Percentiles rank a stretch among this genome's conserved stretches.
Conservation (phyloP, 768 basidiomycete genomes). For the Amanita thiersii region DNA sequence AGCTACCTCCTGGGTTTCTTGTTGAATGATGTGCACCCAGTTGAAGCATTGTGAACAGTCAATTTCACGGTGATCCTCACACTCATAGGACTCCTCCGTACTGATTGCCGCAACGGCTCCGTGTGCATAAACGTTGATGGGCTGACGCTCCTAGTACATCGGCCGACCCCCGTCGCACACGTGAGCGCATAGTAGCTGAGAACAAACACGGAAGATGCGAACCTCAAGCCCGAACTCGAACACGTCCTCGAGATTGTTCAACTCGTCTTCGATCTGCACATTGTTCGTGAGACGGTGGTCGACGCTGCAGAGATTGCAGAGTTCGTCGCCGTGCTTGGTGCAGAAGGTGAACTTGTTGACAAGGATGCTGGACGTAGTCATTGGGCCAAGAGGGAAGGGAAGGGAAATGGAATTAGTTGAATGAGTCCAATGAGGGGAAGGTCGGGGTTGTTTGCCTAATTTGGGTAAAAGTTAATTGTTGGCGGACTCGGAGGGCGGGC, state of each 20-base stretch:
- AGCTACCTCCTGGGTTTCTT: slow-evolving; percentile 16
- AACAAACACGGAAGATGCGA: not conserved
- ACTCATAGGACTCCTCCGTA: slow-evolving; percentile 15
- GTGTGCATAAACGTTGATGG: slow-evolving; percentile 10
- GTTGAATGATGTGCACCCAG: slow-evolving; percentile 23
- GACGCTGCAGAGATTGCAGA: slow-evolving; percentile 11
- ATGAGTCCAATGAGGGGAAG: too few species aligned
- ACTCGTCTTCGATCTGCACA: slow-evolving; percentile 5
- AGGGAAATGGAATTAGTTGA: too few species aligned
- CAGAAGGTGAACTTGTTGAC: slow-evolving; percentile 14
- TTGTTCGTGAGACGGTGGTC: slow-evolving; percentile 15
- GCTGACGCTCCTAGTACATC: slow-evolving; percentile 10
- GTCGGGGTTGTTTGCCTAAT: too few species aligned
- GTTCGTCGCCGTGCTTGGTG: slow-evolving; percentile 14
- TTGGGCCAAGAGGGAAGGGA: too few species aligned
- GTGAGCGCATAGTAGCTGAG: too few species aligned
- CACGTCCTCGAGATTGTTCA: slow-evolving; percentile 5
- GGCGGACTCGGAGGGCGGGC: too few species aligned
- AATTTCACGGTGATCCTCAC: slow-evolving; percentile 18
- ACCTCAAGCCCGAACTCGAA: slow-evolving; percentile 11
- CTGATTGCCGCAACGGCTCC: slow-evolving; percentile 8
- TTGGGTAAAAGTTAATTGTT: too few species aligned
- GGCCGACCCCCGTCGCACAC: not conserved
- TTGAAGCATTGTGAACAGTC: slow-evolving; percentile 27
- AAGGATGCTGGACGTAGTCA: not conserved